A percentile compares a stretch with the other conserved stretches of the same genome.
phyloP scores from a whole-genome alignment of 345 rosid species.

The Corymbia maculata region DNA sequence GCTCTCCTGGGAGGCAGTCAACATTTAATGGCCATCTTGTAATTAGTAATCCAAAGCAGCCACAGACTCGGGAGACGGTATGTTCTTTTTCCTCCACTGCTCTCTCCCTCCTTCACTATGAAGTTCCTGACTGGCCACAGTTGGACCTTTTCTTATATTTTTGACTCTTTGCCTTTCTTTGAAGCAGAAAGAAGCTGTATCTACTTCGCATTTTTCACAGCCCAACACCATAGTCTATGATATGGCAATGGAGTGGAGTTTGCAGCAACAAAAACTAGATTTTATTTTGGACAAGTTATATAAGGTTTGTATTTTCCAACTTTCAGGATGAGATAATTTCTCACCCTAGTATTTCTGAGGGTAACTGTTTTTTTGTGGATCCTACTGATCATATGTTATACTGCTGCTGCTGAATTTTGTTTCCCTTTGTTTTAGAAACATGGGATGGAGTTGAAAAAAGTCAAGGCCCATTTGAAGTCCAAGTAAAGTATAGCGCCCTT shows the following conservation, averaged over 20 bases:
- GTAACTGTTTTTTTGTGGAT: background rate
- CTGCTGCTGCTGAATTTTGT: background rate
- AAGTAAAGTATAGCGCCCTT: slow-evolving; percentile 8
- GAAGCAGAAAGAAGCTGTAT: slow-evolving; percentile 58
- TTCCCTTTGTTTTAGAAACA: slow-evolving; percentile 42
- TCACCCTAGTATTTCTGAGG: background rate
- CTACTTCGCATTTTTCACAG: slow-evolving; percentile 90
- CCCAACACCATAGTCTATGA: slow-evolving; percentile 81
- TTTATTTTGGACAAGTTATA: slow-evolving; percentile 14
- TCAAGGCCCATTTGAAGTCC: slow-evolving; percentile 33
- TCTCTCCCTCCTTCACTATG: background rate
- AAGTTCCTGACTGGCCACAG: background rate
- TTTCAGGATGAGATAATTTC: background rate
- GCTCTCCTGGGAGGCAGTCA: slow-evolving; percentile 36
- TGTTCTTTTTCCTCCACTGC: background rate
- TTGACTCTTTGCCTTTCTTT: background rate
- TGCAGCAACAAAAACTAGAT: slow-evolving; percentile 41
- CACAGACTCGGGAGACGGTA: slow-evolving; percentile 52
- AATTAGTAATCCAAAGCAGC: slow-evolving; percentile 26
- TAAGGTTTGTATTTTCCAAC: slow-evolving; percentile 26
- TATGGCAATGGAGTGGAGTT: slow-evolving; percentile 81
- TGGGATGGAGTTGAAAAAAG: slow-evolving; percentile 25
- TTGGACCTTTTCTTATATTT: background rate
- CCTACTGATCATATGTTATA: background rate
- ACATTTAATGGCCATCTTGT: slow-evolving; percentile 60